These are phyloP conservation scores for Quercus lobata DNA, from an alignment of 331 rosid genomes.

Conservation along the genomic window DNA sequence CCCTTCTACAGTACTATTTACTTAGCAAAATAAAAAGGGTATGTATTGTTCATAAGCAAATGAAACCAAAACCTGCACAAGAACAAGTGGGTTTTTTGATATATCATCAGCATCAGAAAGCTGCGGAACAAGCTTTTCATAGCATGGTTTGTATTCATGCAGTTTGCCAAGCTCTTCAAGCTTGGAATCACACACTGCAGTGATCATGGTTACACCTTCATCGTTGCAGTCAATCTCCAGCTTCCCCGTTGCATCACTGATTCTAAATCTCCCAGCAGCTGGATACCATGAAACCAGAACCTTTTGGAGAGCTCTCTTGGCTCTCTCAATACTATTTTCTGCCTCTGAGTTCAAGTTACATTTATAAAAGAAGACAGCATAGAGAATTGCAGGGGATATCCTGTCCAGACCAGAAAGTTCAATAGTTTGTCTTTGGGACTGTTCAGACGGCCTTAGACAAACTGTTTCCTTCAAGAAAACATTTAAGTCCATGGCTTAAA, in stretches of 20 bases:
- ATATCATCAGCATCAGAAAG: slow-evolving; percentile 10
- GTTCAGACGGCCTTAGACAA: slow-evolving; percentile 8
- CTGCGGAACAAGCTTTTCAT: slow-evolving; percentile 21
- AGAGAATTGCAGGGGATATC: slow-evolving; percentile 24
- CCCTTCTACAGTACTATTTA: too few relatives aligned
- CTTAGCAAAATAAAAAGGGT: too few relatives aligned
- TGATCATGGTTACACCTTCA: slow-evolving; percentile 10
- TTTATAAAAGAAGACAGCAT: slow-evolving; percentile 18
- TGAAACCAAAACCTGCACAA: slow-evolving; percentile 18
- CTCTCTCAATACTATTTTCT: slow-evolving; percentile 11
- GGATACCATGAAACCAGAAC: slow-evolving; percentile 23
- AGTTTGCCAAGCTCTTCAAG: slow-evolving; percentile 22
- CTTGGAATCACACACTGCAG: slow-evolving; percentile 16
- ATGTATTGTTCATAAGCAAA: not conserved
- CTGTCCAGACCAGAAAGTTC: slow-evolving; percentile 31
- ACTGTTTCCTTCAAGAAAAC: slow-evolving; percentile 21
- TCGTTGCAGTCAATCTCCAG: slow-evolving; percentile 21
- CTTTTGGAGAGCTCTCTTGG: slow-evolving; percentile 14
- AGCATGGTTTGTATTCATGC: slow-evolving; percentile 15
- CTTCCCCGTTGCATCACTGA: slow-evolving; percentile 19
- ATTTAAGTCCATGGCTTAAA: slow-evolving; percentile 2
- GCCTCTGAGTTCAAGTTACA: not conserved
- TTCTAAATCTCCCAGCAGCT: slow-evolving; percentile 25
- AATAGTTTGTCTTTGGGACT: slow-evolving; percentile 17
- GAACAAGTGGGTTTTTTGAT: slow-evolving; percentile 21